Evolutionary conservation across 106 monocot genomes (phyloP), one percentile per base, ranked within the genome.

Genomic region (Allium sativum): DNA sequence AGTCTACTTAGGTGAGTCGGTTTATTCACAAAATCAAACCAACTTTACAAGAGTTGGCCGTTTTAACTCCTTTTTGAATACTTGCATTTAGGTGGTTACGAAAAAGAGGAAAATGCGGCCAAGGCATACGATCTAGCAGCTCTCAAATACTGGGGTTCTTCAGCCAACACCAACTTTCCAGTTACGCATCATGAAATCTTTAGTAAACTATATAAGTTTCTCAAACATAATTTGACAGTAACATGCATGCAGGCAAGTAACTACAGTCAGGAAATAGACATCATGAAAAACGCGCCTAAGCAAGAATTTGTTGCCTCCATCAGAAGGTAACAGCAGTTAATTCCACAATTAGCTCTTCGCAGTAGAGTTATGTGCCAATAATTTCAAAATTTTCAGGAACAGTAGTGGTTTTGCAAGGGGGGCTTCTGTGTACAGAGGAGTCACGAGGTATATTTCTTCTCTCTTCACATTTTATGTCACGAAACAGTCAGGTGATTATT

Each of bases 241-340:
- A 40, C 22, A 55, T 17, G 7, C 53, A 58, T 63, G 55, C 41
- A 93, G 93, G 55, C 56, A 40, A 67, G 58, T 22, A 72, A 18
- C 18, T 93, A 93, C 13, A 19, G 16, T 42, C 76, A 59, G 44
- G 93, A 93, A 55, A 60, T 83, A 44, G 82, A 85, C 66, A 85
- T 82, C 61, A 93, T 93, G 93, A 63, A 89, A 61, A 53, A 52
- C 62, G 78, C 89, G 88, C 71, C 76, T 15, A 85, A 74, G 66
- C 88, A 78, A 46, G 85, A 93, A 46, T 84, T 76, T 46, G 53
- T 93, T 17, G 93, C 93, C 31, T 80, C 77, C 16, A 40, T 93
- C 41, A 72, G 93, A 76, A 88, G 93, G 93, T 93, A 46, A 48
- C 5, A 31, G 31, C 31, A 31, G 31, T 31, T 31, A 31, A 16